Evolutionary conservation across 306 rosid genomes (phyloP).

Genomic region (Quercus glauca): DNA sequence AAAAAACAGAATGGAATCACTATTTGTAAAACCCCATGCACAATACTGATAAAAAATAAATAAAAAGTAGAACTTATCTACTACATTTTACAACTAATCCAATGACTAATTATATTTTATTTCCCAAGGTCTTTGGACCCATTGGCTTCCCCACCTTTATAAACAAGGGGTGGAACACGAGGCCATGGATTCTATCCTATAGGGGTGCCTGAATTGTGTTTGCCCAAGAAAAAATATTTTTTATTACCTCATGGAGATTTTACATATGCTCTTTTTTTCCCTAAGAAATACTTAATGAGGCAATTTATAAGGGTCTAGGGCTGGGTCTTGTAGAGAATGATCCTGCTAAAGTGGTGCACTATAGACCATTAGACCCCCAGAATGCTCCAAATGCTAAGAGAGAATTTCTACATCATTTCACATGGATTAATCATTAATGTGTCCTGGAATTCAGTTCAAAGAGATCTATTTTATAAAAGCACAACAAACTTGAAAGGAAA

Average conservation of each 20-base stretch:
- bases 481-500: conserved; percentile 27
- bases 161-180: not conserved
- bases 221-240: not conserved
- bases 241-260: not conserved
- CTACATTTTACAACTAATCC: not conserved
- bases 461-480: conserved; percentile 62
- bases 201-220: not conserved
- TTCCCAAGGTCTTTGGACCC: not conserved
- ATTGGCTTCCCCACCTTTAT: not conserved
- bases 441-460: not conserved
- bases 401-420: not conserved
- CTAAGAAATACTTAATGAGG: no score
- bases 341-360: not conserved
- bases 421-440: not conserved
- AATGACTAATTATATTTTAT: not conserved
- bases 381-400: not conserved
- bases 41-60: no score
- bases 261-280: no score
- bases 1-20: no score
- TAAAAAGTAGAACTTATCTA: not conserved
- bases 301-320: not conserved
- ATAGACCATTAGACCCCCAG: not conserved
- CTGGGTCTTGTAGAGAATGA: not conserved
- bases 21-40: no score
- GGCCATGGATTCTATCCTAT: not conserved